A percentile compares a stretch with the other conserved stretches of the same genome.
Conservation (phyloP, 257 asterid genomes). For the Ilex asprella region DNA sequence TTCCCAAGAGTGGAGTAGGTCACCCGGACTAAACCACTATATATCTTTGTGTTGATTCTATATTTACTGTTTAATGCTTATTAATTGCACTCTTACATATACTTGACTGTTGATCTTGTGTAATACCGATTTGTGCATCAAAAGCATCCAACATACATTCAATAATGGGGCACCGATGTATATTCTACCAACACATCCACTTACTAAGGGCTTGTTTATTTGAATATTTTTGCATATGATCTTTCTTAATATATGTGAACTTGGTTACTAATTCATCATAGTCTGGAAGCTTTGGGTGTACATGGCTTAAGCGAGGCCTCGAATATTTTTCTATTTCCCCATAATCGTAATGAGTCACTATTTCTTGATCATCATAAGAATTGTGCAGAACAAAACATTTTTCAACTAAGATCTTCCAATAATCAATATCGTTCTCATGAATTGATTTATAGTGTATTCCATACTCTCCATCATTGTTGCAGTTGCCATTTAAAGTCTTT, state of each 20-base stretch:
- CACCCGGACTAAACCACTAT: no score
- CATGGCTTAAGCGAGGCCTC: conserved; percentile 4
- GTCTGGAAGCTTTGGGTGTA: conserved; percentile 24
- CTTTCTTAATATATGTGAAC: conserved; percentile 12
- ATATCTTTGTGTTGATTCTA: no score
- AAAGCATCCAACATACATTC: no score
- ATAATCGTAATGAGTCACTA: not conserved
- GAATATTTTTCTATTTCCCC: not conserved
- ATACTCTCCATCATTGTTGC: not conserved
- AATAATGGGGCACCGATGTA: no score
- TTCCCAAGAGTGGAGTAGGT: no score
- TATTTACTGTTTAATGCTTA: no score
- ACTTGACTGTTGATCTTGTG: no score
- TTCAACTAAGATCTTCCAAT: no score
- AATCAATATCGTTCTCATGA: no score
- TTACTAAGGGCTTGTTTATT: conserved; percentile 8
- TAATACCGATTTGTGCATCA: no score
- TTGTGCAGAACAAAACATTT: not conserved
- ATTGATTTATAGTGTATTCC: not conserved
- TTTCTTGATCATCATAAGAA: not conserved
- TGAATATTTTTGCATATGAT: conserved; percentile 1
- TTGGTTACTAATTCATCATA: conserved; percentile 15
- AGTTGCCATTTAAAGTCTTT: not conserved
- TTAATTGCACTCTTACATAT: no score
- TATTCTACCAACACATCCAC: no score